These are phyloP conservation scores for Nitzschia putrida DNA, from an alignment of 108 stramenopile genomes.

Conservation along the genomic window DNA sequence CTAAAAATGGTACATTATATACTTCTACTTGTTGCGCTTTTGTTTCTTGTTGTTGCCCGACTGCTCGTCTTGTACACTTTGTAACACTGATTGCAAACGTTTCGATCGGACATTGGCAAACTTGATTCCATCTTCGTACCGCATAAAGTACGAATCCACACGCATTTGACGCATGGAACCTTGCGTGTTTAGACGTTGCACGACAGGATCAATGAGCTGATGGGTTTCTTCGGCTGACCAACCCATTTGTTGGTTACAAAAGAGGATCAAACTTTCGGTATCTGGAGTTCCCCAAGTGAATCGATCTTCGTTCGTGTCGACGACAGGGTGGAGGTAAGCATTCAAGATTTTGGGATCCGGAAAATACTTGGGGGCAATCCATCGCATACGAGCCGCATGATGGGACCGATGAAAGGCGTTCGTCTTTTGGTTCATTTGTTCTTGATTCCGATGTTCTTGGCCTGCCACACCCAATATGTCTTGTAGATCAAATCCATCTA, in stretches of 20 bases:
- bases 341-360: conserved; percentile 69
- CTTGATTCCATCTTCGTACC: conserved; percentile 89
- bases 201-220: conserved; percentile 70
- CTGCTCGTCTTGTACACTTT: not conserved
- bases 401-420: conserved; percentile 75
- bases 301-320: conserved; percentile 60
- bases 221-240: conserved; percentile 82
- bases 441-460: conserved; percentile 18
- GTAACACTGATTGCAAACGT: conserved; percentile 54
- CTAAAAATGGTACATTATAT: no score
- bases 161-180: conserved; percentile 67
- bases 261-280: conserved; percentile 59
- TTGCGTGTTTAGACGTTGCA: conserved; percentile 48
- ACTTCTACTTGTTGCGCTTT: not conserved
- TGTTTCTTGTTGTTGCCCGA: conserved; percentile 1
- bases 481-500: conserved; percentile 73
- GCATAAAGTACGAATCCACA: conserved; percentile 88
- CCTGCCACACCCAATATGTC: conserved; percentile 37
- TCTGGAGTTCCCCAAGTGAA: conserved; percentile 91
- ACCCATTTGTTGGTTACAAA: conserved; percentile 76
- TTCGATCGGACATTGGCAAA: conserved; percentile 82
- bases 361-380: conserved; percentile 84
- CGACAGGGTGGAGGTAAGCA: conserved; percentile 86
- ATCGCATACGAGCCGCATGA: conserved; percentile 72
- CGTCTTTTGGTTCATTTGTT: not conserved